Evolutionary conservation across 2,329 filamentous ascomycete species (phyloP), one percentile per base, ranked within the genome.

Genomic region (Zopfia rhizophila): DNA sequence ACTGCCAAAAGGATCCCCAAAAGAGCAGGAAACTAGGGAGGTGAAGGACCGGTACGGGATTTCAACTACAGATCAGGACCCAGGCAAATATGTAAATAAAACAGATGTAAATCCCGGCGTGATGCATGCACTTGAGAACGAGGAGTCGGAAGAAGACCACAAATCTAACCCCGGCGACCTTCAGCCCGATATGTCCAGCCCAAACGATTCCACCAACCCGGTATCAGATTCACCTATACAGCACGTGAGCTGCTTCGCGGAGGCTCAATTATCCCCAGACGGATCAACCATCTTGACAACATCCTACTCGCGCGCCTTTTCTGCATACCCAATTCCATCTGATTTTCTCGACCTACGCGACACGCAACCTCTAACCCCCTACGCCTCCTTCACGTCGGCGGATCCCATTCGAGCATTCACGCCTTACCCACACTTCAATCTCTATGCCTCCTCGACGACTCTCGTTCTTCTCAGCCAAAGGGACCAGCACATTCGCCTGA

Each of bases 241-340:
- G 13, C 30, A 52, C 24, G 57, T 53, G 10, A 68, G 63, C 49
- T 63, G 62, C 28, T 58, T 69, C 18, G 54, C 65, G 21, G 63
- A 68, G 30, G 58, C 60, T 0, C 60, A 68, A 33, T 56, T 70
- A 5, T 73, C 78, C 6, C 70, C 80, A 12, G 83, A 86, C 61
- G 83, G 83, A 5, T 84, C 80, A 1, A 79, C 76, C 16, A 61
- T 86, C 17, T 61, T 87, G 46, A 81, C 82, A 2, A 77, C 78
- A 28, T 80, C 75, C 45, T 76, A 70, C 45, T 72, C 82, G n/a
- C 74, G 79, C 55, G 78, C 78, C 1, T 83, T 80, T 58, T 73
- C 84, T 5, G 60, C 85, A 70, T 83, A 68, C 36, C 49, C 56
- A 13, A 46, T 68, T 35, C 28, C 51, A 18, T 44, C 46, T 7